Evolutionary conservation across 2,329 filamentous ascomycete species (phyloP).

Genomic region (Fusarium temperatum): DNA sequence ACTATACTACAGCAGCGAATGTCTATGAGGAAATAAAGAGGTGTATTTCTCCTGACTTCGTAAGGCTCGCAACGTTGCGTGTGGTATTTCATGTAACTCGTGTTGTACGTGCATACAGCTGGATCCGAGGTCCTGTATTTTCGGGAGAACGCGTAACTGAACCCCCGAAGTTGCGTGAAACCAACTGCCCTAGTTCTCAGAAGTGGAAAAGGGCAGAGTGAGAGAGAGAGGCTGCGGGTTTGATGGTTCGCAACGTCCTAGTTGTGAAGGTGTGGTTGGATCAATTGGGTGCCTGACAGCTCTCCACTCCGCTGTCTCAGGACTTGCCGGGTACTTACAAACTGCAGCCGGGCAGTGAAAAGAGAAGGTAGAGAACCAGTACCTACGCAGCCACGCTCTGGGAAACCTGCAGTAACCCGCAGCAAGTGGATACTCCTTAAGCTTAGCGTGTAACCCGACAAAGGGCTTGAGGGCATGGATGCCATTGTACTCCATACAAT

Average conservation of each 20-base stretch:
- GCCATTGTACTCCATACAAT: neutral
- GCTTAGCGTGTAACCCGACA: neutral
- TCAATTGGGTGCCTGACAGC: neutral
- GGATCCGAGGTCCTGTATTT: neutral
- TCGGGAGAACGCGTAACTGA: neutral
- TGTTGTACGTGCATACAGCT: neutral
- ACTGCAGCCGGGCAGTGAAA: neutral
- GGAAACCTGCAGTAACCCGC: neutral
- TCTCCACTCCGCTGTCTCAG: neutral
- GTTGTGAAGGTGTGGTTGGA: neutral
- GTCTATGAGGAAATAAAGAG: neutral
- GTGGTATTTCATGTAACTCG: neutral
- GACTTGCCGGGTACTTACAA: neutral
- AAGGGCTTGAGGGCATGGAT: neutral
- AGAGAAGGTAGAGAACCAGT: neutral
- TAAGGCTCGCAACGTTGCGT: neutral
- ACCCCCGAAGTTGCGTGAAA: neutral
- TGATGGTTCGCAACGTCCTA: neutral
- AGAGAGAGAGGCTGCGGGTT: neutral
- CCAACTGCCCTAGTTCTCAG: neutral
- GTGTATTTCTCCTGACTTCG: neutral
- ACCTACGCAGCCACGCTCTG: too few species aligned
- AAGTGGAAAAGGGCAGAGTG: neutral
- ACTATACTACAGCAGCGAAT: neutral
- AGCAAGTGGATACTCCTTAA: neutral